Evolutionary conservation across 2,329 filamentous ascomycete species (phyloP).

Genomic region (Plenodomus lindquistii): DNA sequence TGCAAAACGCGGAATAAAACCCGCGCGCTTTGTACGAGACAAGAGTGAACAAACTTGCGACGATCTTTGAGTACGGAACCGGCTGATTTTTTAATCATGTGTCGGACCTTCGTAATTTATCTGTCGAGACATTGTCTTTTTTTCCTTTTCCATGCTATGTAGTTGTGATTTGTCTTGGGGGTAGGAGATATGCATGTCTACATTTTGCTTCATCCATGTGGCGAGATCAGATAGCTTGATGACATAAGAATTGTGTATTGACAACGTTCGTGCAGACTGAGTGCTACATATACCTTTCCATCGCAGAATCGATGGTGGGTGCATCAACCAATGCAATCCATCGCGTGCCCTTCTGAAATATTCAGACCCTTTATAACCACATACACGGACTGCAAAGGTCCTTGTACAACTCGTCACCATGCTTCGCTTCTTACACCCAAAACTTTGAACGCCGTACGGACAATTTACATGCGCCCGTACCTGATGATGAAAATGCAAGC

Average conservation of each 20-base stretch:
- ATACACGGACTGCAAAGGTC: not conserved
- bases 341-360: not conserved
- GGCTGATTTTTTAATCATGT: slow-evolving; percentile 30
- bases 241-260: slow-evolving; percentile 4
- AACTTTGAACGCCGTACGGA: not conserved
- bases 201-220: not conserved
- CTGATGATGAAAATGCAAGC: not conserved
- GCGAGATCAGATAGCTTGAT: not conserved
- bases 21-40: slow-evolving; percentile 38
- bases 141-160: too few relatives aligned
- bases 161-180: too few relatives aligned
- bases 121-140: slow-evolving; percentile 37
- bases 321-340: not conserved
- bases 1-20: slow-evolving; percentile 17
- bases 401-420: not conserved
- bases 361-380: not conserved
- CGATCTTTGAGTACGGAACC: slow-evolving; percentile 48
- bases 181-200: too few relatives aligned
- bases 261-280: not conserved
- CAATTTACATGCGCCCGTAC: not conserved
- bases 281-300: not conserved
- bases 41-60: slow-evolving; percentile 37
- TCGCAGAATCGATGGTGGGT: not conserved
- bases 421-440: not conserved
- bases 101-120: slow-evolving; percentile 46